Percentiles rank a stretch among this genome's conserved stretches.
Evolutionary conservation across 352 stramenopile species (phyloP).

Genomic region (Elongisporangium prolatum): DNA sequence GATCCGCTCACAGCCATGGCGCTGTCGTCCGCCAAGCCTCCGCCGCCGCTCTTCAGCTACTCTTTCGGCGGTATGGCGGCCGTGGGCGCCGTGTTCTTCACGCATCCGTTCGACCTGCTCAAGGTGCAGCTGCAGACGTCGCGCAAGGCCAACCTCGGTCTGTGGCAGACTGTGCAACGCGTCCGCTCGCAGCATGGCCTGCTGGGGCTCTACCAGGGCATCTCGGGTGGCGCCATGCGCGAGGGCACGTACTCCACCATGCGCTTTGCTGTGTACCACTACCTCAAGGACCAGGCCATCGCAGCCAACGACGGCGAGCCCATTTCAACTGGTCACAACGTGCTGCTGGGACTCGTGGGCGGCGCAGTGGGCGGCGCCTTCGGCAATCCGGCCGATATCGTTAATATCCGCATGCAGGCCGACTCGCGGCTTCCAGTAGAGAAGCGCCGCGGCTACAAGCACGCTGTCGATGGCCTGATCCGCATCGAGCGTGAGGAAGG

Average conservation of each 20-base stretch:
- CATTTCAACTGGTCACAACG: slow-evolving; percentile 68
- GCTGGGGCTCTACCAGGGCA: slow-evolving; percentile 72
- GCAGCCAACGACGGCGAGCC: slow-evolving; percentile 53
- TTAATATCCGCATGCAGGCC: slow-evolving; percentile 84
- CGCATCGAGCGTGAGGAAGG: slow-evolving; percentile 68
- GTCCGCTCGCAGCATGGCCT: slow-evolving; percentile 67
- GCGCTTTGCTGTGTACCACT: slow-evolving; percentile 81
- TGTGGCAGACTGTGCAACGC: slow-evolving; percentile 40
- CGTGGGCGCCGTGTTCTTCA: slow-evolving; percentile 84
- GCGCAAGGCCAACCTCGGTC: slow-evolving; percentile 60
- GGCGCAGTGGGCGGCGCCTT: slow-evolving; percentile 62
- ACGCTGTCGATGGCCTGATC: slow-evolving; percentile 67
- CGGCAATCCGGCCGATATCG: slow-evolving; percentile 75
- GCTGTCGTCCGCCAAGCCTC: slow-evolving; percentile 6
- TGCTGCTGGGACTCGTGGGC: slow-evolving; percentile 61
- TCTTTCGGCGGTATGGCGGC: slow-evolving; percentile 68
- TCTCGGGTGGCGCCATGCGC: slow-evolving; percentile 71
- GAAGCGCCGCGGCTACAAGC: slow-evolving; percentile 78
- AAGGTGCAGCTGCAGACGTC: slow-evolving; percentile 83
- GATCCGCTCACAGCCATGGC: not conserved
- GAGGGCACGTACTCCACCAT: slow-evolving; percentile 84
- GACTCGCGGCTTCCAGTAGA: slow-evolving; percentile 55
- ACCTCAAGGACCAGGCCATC: slow-evolving; percentile 75
- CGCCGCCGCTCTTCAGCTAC: slow-evolving; percentile 61
- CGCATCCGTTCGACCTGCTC: slow-evolving; percentile 78